These are phyloP conservation scores for Boletus sp. DNA, from an alignment of 768 basidiomycete species.

Conservation along the genomic window DNA sequence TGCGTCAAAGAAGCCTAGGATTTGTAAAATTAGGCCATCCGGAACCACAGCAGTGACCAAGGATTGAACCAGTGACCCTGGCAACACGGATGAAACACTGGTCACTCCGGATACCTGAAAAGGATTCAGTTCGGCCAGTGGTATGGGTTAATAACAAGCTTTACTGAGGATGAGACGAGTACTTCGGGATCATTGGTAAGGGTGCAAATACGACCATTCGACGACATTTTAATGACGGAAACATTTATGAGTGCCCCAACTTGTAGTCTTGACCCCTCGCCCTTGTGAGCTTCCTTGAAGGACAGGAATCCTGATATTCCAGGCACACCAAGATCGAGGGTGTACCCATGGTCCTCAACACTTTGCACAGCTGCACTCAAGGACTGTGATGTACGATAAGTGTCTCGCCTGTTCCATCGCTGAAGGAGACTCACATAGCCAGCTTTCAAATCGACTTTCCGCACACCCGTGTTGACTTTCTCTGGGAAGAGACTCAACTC, in stretches of 20 bases:
- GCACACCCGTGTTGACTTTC: slow-evolving; percentile 77
- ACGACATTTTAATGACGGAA: slow-evolving; percentile 62
- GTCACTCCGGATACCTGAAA: slow-evolving; percentile 71
- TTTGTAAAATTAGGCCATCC: slow-evolving; percentile 79
- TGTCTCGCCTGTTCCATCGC: neutral
- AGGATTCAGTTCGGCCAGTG: neutral
- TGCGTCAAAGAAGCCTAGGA: slow-evolving; percentile 90
- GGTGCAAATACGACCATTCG: slow-evolving; percentile 77
- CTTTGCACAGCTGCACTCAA: slow-evolving; percentile 75
- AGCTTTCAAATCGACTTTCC: slow-evolving; percentile 67
- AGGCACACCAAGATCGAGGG: slow-evolving; percentile 77
- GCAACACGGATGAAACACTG: slow-evolving; percentile 77
- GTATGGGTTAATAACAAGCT: slow-evolving; percentile 20
- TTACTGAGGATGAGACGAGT: slow-evolving; percentile 54
- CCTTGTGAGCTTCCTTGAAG: slow-evolving; percentile 63
- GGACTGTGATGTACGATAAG: slow-evolving; percentile 43
- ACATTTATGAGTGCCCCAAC: slow-evolving; percentile 68
- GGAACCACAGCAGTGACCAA: slow-evolving; percentile 74
- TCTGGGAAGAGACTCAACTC: slow-evolving; percentile 84
- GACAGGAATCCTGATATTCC: slow-evolving; percentile 82
- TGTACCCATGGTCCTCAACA: slow-evolving; percentile 93
- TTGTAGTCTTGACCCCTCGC: slow-evolving; percentile 37
- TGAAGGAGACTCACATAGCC: slow-evolving; percentile 61
- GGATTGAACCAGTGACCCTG: slow-evolving; percentile 78
- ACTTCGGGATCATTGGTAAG: slow-evolving; percentile 52